Evolutionary conservation across 2,329 filamentous ascomycete species (phyloP).

Genomic region (Fusarium neocosmosporiellum): DNA sequence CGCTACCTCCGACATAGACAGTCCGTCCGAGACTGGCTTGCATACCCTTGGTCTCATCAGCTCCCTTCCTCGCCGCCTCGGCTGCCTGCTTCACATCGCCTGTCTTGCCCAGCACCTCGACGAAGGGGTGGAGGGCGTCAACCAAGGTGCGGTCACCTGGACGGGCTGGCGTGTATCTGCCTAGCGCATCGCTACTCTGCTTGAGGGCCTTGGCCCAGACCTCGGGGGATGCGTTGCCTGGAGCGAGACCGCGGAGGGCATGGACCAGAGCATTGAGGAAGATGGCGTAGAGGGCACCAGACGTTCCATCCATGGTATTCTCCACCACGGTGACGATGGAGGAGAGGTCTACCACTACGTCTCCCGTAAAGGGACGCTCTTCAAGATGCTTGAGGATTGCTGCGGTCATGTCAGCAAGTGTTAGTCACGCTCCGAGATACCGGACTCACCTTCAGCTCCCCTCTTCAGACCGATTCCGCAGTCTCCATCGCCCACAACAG

Average conservation of each 20-base stretch:
- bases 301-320: constrained; percentile 70
- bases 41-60: constrained; percentile 91
- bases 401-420: constrained; percentile 45
- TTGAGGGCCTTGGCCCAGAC: constrained; percentile 74
- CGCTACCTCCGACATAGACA: constrained; percentile 58
- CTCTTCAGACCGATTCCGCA: constrained; percentile 88
- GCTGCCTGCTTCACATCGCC: constrained; percentile 79
- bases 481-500: constrained; percentile 89
- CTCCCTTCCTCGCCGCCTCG: constrained; percentile 77
- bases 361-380: constrained; percentile 58
- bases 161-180: constrained; percentile 87
- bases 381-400: constrained; percentile 64
- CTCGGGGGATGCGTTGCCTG: constrained; percentile 54
- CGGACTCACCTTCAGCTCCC: constrained; percentile 76
- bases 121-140: constrained; percentile 90
- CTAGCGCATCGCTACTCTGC: constrained; percentile 76
- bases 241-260: constrained; percentile 59
- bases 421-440: background rate
- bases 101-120: constrained; percentile 74
- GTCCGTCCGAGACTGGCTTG: constrained; percentile 80
- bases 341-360: constrained; percentile 64
- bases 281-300: constrained; percentile 76
- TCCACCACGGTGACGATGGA: constrained; percentile 66
- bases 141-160: constrained; percentile 91
- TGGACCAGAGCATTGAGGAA: constrained; percentile 88